A percentile compares a stretch with the other conserved stretches of the same genome.
phyloP scores from a whole-genome alignment of 116 monocot genomes.

The Cymodocea nodosa region DNA sequence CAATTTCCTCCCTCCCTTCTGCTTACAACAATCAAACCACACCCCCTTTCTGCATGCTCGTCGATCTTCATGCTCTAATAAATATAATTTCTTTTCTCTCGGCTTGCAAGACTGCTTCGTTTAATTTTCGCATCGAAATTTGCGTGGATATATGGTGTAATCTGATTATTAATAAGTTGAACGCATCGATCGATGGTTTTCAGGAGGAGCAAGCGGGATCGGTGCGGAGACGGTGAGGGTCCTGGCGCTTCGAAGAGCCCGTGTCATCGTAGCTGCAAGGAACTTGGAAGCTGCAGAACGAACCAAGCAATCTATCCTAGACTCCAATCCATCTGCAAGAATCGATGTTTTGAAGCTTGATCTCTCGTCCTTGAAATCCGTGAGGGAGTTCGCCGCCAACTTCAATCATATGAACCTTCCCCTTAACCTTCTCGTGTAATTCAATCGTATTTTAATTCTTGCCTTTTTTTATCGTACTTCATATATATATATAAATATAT shows the following conservation, averaged over 20 bases:
- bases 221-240: constrained; percentile 80
- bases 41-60: no score
- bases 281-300: constrained; percentile 52
- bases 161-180: no score
- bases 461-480: no score
- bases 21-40: no score
- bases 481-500: no score
- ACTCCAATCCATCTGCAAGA: constrained; percentile 26
- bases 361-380: constrained; percentile 78
- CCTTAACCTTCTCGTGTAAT: constrained; percentile 79
- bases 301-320: constrained; percentile 32
- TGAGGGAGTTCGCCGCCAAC: constrained; percentile 44
- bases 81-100: no score
- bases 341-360: constrained; percentile 71
- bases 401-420: constrained; percentile 57
- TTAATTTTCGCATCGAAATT: no score
- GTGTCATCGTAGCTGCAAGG: constrained; percentile 76
- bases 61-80: no score
- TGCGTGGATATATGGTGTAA: no score
- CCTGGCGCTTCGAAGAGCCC: constrained; percentile 66
- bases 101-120: no score
- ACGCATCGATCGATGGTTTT: neutral
- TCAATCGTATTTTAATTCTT: no score
- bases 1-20: neutral
- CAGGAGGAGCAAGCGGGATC: constrained; percentile 89